Percentiles rank a stretch among this genome's conserved stretches.
Conservation (phyloP, 2,329 filamentous ascomycete genomes). For the Aspergillus arachidicola region DNA sequence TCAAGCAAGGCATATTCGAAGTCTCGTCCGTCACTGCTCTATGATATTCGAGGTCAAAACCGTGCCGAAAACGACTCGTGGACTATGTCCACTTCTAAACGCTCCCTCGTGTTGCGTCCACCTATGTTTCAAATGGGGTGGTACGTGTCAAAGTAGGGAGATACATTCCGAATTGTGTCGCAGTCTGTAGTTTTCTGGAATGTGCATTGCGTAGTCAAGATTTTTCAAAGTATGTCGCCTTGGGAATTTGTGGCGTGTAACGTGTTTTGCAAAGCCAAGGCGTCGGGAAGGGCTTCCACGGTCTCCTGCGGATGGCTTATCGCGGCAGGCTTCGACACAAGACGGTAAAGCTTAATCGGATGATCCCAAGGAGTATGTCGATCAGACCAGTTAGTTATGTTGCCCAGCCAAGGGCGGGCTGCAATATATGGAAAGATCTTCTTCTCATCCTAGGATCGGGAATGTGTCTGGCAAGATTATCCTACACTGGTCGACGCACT, state of each 20-base stretch:
- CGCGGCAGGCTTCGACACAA: neutral
- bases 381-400: slow-evolving; percentile 7
- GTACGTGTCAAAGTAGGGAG: slow-evolving; percentile 49
- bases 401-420: slow-evolving; percentile 12
- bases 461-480: neutral
- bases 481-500: neutral
- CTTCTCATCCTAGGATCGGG: neutral
- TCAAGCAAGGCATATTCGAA: slow-evolving; percentile 45
- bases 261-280: neutral
- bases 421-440: slow-evolving; percentile 1
- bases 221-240: neutral
- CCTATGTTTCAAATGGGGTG: slow-evolving; percentile 36
- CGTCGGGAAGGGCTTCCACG: neutral
- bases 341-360: neutral
- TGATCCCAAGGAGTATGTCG: neutral
- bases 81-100: slow-evolving; percentile 27
- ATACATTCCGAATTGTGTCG: slow-evolving; percentile 35
- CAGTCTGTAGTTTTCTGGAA: neutral
- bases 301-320: neutral
- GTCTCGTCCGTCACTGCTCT: slow-evolving; percentile 44
- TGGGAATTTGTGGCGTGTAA: neutral
- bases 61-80: slow-evolving; percentile 42
- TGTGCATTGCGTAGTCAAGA: slow-evolving; percentile 3
- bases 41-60: slow-evolving; percentile 51
- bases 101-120: slow-evolving; percentile 49